Conservation (phyloP, 345 rosid genomes). For the Hypericum perforatum region DNA sequence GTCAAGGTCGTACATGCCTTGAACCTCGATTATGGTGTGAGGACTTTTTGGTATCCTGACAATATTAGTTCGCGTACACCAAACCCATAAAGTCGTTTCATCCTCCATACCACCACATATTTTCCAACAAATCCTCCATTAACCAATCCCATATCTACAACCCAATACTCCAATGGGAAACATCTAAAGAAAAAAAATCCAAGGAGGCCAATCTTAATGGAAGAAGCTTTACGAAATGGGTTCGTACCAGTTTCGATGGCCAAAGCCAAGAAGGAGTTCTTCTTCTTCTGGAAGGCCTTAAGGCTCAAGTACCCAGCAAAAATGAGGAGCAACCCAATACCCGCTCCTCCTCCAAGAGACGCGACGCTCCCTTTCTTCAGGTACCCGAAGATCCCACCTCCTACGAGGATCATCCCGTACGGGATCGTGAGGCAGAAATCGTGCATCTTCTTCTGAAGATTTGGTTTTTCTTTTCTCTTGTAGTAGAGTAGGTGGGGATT, state of each 20-base stretch:
- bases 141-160: too few relatives aligned
- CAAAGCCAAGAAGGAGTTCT: constrained; percentile 52
- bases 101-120: too few relatives aligned
- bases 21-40: too few relatives aligned
- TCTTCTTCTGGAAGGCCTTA: constrained; percentile 67
- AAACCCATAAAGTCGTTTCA: too few relatives aligned
- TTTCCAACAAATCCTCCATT: too few relatives aligned
- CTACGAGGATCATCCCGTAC: constrained; percentile 69
- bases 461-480: too few relatives aligned
- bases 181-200: background rate
- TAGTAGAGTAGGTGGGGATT: too few relatives aligned
- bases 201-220: background rate
- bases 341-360: constrained; percentile 79
- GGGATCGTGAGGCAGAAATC: constrained; percentile 98
- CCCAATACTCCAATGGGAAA: too few relatives aligned
- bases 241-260: constrained; percentile 62
- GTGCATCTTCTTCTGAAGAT: constrained; percentile 38
- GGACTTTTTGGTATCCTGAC: too few relatives aligned
- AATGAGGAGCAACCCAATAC: constrained; percentile 62
- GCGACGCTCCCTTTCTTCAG: constrained; percentile 64
- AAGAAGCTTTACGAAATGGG: background rate
- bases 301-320: constrained; percentile 80
- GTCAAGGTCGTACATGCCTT: too few relatives aligned
- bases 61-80: too few relatives aligned
- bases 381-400: constrained; percentile 76